Evolutionary conservation across 2,329 filamentous ascomycete species (phyloP).

Genomic region (Neofusicoccum umdonicola): DNA sequence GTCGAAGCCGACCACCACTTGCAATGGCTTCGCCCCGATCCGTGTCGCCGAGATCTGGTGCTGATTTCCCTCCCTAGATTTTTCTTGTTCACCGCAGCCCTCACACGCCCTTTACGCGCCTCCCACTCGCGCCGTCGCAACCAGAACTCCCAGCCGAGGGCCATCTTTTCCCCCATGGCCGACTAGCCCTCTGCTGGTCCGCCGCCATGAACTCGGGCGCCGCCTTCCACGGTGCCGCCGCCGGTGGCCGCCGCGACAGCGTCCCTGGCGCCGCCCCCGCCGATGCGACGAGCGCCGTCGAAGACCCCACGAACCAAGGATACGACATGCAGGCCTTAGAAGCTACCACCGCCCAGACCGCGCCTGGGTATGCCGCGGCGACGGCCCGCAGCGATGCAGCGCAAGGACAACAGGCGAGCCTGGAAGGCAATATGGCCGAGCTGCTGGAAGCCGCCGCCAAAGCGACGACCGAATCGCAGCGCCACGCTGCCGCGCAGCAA

Average conservation of each 20-base stretch:
- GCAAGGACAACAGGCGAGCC: not conserved
- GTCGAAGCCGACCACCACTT: no score
- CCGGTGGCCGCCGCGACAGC: not conserved
- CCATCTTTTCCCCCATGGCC: not conserved
- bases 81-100: not conserved
- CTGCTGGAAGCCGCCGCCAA: conserved; percentile 37
- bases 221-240: not conserved
- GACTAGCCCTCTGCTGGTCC: not conserved
- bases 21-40: not conserved
- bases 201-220: not conserved
- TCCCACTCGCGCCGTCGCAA: not conserved
- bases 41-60: not conserved
- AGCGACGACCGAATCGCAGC: conserved; percentile 28
- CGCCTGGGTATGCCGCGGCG: not conserved
- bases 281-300: not conserved
- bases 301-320: not conserved
- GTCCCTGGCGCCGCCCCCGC: not conserved
- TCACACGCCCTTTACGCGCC: not conserved
- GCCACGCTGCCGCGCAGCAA: not conserved
- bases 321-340: not conserved
- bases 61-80: not conserved
- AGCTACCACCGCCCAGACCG: no score
- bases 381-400: not conserved
- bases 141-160: not conserved
- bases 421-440: conserved; percentile 27